Conservation (phyloP, 2,329 filamentous ascomycete genomes). For the Diaporthe citriasiana region DNA sequence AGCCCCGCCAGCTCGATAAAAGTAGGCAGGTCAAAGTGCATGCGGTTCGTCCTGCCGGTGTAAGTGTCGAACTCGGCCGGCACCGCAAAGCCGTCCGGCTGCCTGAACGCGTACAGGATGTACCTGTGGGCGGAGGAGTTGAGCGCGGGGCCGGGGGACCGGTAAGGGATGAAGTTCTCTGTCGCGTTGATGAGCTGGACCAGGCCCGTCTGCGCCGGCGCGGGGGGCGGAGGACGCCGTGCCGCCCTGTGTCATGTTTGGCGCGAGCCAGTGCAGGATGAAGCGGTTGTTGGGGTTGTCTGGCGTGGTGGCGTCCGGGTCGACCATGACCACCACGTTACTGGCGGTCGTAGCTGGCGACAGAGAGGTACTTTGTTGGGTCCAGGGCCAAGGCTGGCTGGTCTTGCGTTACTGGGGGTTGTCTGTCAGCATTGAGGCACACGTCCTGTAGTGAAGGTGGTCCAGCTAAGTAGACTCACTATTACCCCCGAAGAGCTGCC, state of each 20-base stretch:
- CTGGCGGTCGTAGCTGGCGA: conserved; percentile 28
- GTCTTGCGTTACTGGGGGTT: conserved; percentile 27
- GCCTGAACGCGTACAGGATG: conserved; percentile 40
- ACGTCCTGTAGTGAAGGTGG: no score
- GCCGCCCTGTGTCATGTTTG: conserved; percentile 9
- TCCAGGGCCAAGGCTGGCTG: conserved; percentile 35
- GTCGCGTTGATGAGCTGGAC: conserved; percentile 28
- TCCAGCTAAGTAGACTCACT: neutral
- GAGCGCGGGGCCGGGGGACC: conserved; percentile 24
- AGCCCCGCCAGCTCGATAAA: conserved; percentile 37
- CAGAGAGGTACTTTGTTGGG: conserved; percentile 3
- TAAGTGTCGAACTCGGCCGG: conserved; percentile 23
- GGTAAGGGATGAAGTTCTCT: conserved; percentile 35
- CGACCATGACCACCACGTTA: conserved; percentile 38
- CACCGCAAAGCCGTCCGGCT: conserved; percentile 34
- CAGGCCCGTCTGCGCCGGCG: neutral
- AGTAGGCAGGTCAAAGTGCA: conserved; percentile 30
- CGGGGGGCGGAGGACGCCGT: neutral
- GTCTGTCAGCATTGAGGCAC: neutral
- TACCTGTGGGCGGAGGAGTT: conserved; percentile 41
- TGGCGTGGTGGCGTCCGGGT: conserved; percentile 38
- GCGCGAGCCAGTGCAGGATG: conserved; percentile 41
- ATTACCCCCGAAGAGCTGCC: conserved; percentile 25
- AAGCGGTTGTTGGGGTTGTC: conserved; percentile 32
- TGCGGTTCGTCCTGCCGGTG: conserved; percentile 33